These are phyloP conservation scores for Thelephora terrestris DNA, from an alignment of 1,284 basidiomycete species.

Conservation along the genomic window DNA sequence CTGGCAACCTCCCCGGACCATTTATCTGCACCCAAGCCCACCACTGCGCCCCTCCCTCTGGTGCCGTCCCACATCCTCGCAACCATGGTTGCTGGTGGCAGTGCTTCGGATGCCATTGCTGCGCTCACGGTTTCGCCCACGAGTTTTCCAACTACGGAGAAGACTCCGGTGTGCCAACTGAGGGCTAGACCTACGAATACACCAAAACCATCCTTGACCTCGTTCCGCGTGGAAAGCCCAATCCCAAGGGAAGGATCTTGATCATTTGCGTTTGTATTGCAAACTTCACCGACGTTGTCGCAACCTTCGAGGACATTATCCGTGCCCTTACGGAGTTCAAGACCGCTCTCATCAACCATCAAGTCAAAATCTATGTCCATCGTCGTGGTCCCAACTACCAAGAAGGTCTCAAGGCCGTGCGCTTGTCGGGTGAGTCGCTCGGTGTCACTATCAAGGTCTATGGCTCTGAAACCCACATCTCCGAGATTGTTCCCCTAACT, in stretches of 20 bases:
- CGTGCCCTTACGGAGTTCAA: slow-evolving; percentile 94
- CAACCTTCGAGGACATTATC: slow-evolving; percentile 99
- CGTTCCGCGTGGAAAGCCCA: slow-evolving; percentile 83
- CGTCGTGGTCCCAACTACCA: slow-evolving; percentile 99
- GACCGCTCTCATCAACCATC: slow-evolving; percentile 72
- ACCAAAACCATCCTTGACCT: slow-evolving; percentile 98
- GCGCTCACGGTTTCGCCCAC: slow-evolving; percentile 93
- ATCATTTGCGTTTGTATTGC: slow-evolving; percentile 99
- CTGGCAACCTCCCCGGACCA: too few relatives aligned
- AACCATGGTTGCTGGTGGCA: slow-evolving; percentile 98
- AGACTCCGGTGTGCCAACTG: slow-evolving; percentile 97
- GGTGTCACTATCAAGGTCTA: slow-evolving; percentile 96
- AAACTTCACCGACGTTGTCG: slow-evolving; percentile 99
- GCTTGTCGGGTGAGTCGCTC: slow-evolving; percentile 92
- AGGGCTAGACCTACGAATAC: slow-evolving; percentile 99
- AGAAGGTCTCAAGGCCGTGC: slow-evolving; percentile 98
- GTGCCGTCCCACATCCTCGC: too few relatives aligned
- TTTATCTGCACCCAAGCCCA: too few relatives aligned
- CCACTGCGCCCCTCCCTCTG: too few relatives aligned
- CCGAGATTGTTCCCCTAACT: slow-evolving; percentile 95
- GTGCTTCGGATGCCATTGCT: slow-evolving; percentile 83
- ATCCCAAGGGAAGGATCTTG: slow-evolving; percentile 90
- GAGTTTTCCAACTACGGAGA: slow-evolving; percentile 99
- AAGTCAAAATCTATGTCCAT: slow-evolving; percentile 91
- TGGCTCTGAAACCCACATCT: slow-evolving; percentile 98